A percentile compares a stretch with the other conserved stretches of the same genome.
Conservation (phyloP, 78 protist species). For the Guillardia theta region DNA sequence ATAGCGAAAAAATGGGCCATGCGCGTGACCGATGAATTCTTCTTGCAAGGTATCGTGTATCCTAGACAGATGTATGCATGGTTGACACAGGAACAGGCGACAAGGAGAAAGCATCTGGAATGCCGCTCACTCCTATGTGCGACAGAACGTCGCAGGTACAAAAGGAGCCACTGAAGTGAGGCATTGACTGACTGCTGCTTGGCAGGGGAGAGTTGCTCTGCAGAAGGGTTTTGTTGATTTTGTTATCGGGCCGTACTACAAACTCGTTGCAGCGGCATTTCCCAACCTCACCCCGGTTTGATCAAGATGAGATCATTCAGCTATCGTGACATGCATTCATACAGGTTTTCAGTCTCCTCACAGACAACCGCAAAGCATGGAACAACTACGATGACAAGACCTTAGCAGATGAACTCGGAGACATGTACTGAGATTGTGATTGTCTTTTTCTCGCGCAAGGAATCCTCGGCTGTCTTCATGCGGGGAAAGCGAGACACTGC, state of each 20-base stretch:
- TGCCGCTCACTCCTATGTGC: constrained; percentile 12
- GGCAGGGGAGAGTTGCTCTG: constrained; percentile 1
- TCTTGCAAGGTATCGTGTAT: no score
- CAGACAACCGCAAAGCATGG: neutral
- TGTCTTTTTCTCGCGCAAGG: no score
- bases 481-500: no score
- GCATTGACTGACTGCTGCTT: neutral
- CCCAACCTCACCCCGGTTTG: neutral
- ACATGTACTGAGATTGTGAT: no score
- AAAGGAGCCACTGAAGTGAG: neutral
- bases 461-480: no score
- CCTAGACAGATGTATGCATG: no score
- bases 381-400: neutral
- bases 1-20: neutral
- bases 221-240: neutral
- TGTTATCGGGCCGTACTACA: constrained; percentile 22
- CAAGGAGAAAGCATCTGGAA: neutral
- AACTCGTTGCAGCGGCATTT: neutral
- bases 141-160: neutral
- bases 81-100: no score
- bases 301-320: neutral
- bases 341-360: neutral
- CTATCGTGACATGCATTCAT: neutral
- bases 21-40: constrained; percentile 37
- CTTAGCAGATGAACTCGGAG: neutral